A percentile compares a stretch with the other conserved stretches of the same genome.
Evolutionary conservation across 257 asterid genomes (phyloP).

Genomic region (Capsicum baccatum): DNA sequence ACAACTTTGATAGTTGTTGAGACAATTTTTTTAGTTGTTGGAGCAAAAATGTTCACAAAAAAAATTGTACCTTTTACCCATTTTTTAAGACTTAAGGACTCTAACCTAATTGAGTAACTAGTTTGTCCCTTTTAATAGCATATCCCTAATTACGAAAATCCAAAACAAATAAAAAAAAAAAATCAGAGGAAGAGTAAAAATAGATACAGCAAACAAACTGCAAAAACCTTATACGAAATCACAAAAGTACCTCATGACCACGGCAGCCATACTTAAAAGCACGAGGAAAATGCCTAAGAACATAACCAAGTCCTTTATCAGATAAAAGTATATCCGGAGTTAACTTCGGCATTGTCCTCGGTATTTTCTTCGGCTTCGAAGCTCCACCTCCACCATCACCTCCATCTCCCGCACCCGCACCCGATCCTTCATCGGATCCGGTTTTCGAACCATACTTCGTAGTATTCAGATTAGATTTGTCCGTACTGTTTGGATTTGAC

Average conservation of each 20-base stretch:
- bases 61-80: too few species aligned
- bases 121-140: too few species aligned
- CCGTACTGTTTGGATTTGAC: constrained; percentile 44
- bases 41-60: too few species aligned
- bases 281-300: constrained; percentile 86
- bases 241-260: constrained; percentile 74
- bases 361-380: constrained; percentile 56
- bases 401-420: constrained; percentile 33
- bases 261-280: constrained; percentile 85
- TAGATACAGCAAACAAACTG: background rate
- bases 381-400: constrained; percentile 31
- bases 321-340: constrained; percentile 89
- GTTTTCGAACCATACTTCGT: constrained; percentile 22
- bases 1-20: too few species aligned
- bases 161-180: background rate
- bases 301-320: constrained; percentile 74
- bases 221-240: background rate
- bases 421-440: background rate
- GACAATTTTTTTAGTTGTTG: too few species aligned
- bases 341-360: constrained; percentile 70
- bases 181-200: background rate
- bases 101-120: too few species aligned
- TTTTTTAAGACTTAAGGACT: too few species aligned
- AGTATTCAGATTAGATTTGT: constrained; percentile 21
- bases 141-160: too few species aligned